These are phyloP conservation scores for Arthrocladium fulminans DNA, from an alignment of 2,329 filamentous ascomycete genomes.

Conservation along the genomic window DNA sequence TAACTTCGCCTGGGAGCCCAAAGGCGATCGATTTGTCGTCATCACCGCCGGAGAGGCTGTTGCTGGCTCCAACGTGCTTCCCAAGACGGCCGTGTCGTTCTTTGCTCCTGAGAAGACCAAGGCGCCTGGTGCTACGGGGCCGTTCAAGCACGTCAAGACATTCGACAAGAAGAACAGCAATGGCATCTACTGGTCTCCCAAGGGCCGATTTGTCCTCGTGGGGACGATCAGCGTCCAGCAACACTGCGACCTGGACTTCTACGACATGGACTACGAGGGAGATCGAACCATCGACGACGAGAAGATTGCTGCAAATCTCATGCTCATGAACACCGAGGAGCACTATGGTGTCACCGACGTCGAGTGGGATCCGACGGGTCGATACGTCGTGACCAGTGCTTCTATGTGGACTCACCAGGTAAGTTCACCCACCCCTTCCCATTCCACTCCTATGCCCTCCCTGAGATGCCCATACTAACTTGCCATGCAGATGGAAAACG, in stretches of 20 bases:
- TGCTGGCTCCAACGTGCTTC: slow-evolving; percentile 68
- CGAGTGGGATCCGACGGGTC: slow-evolving; percentile 94
- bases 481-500: slow-evolving; percentile 82
- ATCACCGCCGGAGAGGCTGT: slow-evolving; percentile 86
- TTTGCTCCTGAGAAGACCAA: slow-evolving; percentile 96
- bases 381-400: slow-evolving; percentile 87
- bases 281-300: slow-evolving; percentile 91
- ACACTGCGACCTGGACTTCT: slow-evolving; percentile 94
- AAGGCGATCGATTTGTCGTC: slow-evolving; percentile 92
- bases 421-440: slow-evolving; percentile 36
- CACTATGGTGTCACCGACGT: slow-evolving; percentile 98
- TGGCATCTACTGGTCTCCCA: slow-evolving; percentile 97
- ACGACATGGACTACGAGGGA: slow-evolving; percentile 94
- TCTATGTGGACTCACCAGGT: slow-evolving; percentile 93
- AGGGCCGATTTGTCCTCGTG: slow-evolving; percentile 87
- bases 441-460: neutral
- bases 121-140: slow-evolving; percentile 61
- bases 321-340: slow-evolving; percentile 86
- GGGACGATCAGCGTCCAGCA: slow-evolving; percentile 88
- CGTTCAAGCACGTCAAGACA: slow-evolving; percentile 93
- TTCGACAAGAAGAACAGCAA: slow-evolving; percentile 99
- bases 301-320: slow-evolving; percentile 86
- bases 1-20: slow-evolving; percentile 99
- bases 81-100: slow-evolving; percentile 92
- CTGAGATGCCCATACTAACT: neutral